These are phyloP conservation scores for Backusella sp. DNA, from an alignment of 192 early-diverging fungal genomes.

Conservation along the genomic window DNA sequence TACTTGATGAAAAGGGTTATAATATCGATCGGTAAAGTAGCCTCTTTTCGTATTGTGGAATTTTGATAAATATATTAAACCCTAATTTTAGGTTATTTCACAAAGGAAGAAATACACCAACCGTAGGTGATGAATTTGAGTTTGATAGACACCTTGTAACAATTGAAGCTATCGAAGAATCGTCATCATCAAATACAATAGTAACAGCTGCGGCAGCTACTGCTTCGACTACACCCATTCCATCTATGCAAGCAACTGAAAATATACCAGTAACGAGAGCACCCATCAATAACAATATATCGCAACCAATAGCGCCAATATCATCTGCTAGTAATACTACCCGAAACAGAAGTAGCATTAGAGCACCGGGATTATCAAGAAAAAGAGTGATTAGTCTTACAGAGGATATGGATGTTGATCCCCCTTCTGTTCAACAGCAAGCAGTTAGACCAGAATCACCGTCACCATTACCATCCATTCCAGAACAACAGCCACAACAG, in stretches of 20 bases:
- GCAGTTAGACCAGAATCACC: not conserved
- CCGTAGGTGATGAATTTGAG: conserved; percentile 48
- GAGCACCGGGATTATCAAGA: not conserved
- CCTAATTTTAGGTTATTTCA: conserved; percentile 15
- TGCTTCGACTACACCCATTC: not conserved
- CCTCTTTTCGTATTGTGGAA: not conserved
- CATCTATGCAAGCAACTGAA: not conserved
- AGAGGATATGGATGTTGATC: not conserved
- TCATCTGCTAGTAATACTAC: not conserved
- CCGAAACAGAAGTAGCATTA: not conserved
- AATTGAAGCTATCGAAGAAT: conserved; percentile 34
- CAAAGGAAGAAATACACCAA: conserved; percentile 1
- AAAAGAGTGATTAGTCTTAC: not conserved
- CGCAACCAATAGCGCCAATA: not conserved
- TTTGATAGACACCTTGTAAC: conserved; percentile 50
- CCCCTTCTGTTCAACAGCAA: not conserved
- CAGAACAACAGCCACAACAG: not conserved
- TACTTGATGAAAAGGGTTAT: conserved; percentile 44
- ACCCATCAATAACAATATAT: not conserved
- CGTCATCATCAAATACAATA: not conserved
- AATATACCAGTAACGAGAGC: not conserved
- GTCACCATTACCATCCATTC: not conserved
- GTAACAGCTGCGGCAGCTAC: not conserved
- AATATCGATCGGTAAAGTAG: conserved; percentile 42
- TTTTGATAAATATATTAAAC: not conserved